Evolutionary conservation across 2,329 filamentous ascomycete genomes (phyloP).

Genomic region (Epichloe brachyelytri): DNA sequence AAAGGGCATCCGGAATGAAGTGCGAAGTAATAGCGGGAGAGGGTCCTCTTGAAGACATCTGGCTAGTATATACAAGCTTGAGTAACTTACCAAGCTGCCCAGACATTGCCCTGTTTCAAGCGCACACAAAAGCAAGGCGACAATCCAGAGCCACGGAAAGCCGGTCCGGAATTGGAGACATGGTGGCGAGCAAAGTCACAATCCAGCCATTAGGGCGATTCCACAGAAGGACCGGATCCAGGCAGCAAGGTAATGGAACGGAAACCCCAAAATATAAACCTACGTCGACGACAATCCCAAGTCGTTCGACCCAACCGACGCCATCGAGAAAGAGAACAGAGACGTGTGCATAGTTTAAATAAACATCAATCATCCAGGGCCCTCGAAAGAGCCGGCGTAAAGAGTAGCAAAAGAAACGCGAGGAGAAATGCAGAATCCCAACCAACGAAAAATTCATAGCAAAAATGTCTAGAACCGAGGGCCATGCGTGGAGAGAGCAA

Average conservation of each 20-base stretch:
- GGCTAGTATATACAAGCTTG: conserved; percentile 40
- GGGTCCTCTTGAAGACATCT: conserved; percentile 28
- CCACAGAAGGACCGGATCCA: conserved; percentile 17
- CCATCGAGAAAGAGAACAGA: conserved; percentile 7
- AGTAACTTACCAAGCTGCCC: conserved; percentile 42
- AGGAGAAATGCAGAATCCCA: conserved; percentile 4
- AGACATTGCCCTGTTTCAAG: conserved; percentile 22
- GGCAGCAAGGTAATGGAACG: conserved; percentile 20
- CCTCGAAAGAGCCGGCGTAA: conserved; percentile 5
- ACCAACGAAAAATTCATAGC: conserved; percentile 13
- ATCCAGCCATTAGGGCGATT: conserved; percentile 12
- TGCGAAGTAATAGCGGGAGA: conserved; percentile 5
- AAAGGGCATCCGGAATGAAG: not conserved
- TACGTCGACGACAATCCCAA: not conserved
- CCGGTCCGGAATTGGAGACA: conserved; percentile 7
- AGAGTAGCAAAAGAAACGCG: not conserved
- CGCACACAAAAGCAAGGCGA: conserved; percentile 8
- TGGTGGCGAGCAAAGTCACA: conserved; percentile 7
- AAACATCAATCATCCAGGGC: conserved; percentile 21
- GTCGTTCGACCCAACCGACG: conserved; percentile 14
- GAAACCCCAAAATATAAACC: conserved; percentile 9
- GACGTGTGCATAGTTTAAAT: conserved; percentile 10
- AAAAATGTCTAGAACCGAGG: conserved; percentile 2
- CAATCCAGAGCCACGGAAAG: conserved; percentile 8
- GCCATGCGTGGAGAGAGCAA: conserved; percentile 1